Evolutionary conservation across 441 rosid species (phyloP).

Genomic region (Syzygium malaccense): DNA sequence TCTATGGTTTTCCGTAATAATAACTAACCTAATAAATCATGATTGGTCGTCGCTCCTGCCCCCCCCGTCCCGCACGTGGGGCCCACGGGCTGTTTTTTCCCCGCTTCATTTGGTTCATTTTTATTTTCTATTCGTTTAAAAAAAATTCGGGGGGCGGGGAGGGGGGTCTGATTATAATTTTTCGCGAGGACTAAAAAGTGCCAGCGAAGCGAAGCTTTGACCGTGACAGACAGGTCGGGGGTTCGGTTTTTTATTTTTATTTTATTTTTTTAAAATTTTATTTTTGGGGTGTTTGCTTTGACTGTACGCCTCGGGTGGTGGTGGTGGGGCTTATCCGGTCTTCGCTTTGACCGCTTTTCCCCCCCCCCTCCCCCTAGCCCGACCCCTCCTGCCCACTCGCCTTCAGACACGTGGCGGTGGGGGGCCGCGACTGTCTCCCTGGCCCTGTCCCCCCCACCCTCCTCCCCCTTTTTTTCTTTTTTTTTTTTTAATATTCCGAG

Average conservation of each 20-base stretch:
- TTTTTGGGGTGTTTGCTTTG: slow-evolving; percentile 34
- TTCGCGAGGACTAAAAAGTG: slow-evolving; percentile 13
- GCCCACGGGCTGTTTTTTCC: not conserved
- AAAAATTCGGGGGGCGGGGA: not conserved
- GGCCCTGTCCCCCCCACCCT: not conserved
- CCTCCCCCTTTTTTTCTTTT: too few species aligned
- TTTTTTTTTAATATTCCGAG: not conserved
- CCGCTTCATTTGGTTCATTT: not conserved
- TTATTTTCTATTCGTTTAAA: not conserved
- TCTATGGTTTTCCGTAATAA: accelerated
- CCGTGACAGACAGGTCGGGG: slow-evolving; percentile 29
- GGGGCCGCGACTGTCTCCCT: not conserved
- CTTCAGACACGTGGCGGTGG: slow-evolving; percentile 8
- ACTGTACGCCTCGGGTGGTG: slow-evolving; percentile 45
- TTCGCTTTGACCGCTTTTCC: slow-evolving; percentile 25
- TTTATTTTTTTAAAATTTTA: too few species aligned
- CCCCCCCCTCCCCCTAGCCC: not conserved
- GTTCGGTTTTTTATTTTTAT: too few species aligned
- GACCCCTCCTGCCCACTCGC: slow-evolving; percentile 8
- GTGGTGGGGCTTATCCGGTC: slow-evolving; percentile 19
- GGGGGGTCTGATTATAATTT: not conserved
- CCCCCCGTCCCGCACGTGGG: not conserved
- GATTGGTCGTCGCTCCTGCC: not conserved
- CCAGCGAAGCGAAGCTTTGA: slow-evolving; percentile 42
- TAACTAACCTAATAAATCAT: not conserved